Conservation (phyloP, 2,329 filamentous ascomycete genomes). For the Metarhizium humberi region DNA sequence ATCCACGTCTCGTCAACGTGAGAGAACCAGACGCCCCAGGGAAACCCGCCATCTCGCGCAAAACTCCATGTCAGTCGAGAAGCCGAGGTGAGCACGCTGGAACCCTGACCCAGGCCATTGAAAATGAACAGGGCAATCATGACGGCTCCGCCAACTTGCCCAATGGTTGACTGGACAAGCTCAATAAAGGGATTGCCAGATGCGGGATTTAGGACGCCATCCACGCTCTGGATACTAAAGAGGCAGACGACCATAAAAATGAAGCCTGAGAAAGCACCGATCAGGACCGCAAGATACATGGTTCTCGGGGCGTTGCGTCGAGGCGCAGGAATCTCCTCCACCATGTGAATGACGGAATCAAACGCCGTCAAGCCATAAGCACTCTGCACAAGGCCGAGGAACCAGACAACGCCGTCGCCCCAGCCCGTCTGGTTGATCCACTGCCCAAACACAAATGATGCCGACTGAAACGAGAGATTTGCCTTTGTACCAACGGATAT, state of each 20-base stretch:
- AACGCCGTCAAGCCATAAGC: conserved; percentile 48
- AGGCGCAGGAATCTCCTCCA: conserved; percentile 46
- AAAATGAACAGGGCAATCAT: conserved; percentile 44
- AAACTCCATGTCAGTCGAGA: conserved; percentile 46
- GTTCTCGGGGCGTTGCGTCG: conserved; percentile 39
- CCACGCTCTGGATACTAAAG: conserved; percentile 38
- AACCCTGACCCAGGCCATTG: conserved; percentile 44
- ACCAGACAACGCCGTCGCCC: conserved; percentile 47
- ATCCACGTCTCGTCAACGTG: conserved; percentile 36
- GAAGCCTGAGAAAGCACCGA: conserved; percentile 38
- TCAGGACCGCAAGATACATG: conserved; percentile 42
- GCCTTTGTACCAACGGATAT: conserved; percentile 39
- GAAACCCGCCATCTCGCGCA: conserved; percentile 41
- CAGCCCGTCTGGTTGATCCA: conserved; percentile 41
- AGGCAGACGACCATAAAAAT: conserved; percentile 43
- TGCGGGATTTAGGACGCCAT: conserved; percentile 27
- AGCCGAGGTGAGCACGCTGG: conserved; percentile 40
- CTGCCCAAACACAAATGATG: conserved; percentile 40
- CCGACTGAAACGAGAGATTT: conserved; percentile 35
- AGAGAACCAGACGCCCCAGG: conserved; percentile 35
- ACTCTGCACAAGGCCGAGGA: conserved; percentile 46
- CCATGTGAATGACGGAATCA: conserved; percentile 49
- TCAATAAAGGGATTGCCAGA: conserved; percentile 40
- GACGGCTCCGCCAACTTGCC: conserved; percentile 28
- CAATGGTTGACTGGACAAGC: conserved; percentile 28